A percentile compares a stretch with the other conserved stretches of the same genome.
Evolutionary conservation across 2,329 filamentous ascomycete species (phyloP).

Genomic region (Lizonia empirigonia): DNA sequence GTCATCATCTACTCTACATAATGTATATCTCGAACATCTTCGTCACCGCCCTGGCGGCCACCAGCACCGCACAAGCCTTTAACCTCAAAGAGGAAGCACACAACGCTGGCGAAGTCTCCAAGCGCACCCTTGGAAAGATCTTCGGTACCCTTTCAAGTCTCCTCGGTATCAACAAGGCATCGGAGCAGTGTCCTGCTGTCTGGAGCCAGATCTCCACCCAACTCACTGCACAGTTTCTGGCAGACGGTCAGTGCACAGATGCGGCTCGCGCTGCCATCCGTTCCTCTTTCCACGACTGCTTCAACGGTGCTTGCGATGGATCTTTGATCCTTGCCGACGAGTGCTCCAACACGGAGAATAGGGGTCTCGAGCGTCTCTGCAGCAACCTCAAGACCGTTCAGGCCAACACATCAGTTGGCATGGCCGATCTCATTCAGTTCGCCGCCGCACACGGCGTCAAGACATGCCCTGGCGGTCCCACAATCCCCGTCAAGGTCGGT

Average conservation of each 20-base stretch:
- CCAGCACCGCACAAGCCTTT: constrained; percentile 35
- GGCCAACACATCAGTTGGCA: constrained; percentile 46
- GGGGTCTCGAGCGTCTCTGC: constrained; percentile 53
- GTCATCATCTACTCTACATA: constrained; percentile 25
- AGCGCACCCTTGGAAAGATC: constrained; percentile 22
- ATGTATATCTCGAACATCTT: constrained; percentile 44
- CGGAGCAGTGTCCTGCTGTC: constrained; percentile 35
- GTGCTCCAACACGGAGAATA: constrained; percentile 48
- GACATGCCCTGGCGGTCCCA: constrained; percentile 45
- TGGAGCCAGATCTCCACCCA: constrained; percentile 42
- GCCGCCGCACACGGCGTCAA: constrained; percentile 47
- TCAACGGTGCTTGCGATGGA: constrained; percentile 46
- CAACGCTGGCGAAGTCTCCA: constrained; percentile 20
- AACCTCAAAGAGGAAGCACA: constrained; percentile 27
- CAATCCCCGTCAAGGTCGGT: constrained; percentile 41
- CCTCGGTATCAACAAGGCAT: constrained; percentile 11
- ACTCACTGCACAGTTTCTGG: constrained; percentile 42
- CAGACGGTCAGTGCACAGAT: constrained; percentile 44
- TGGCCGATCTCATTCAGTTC: constrained; percentile 46
- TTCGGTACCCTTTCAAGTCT: constrained; percentile 12
- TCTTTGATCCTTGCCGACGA: constrained; percentile 46
- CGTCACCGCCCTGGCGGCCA: constrained; percentile 31
- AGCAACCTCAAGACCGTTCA: constrained; percentile 49
- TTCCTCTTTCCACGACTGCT: constrained; percentile 46
- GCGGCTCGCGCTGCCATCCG: constrained; percentile 45